Conservation (phyloP, 148 eudicot species). For the Camellia lanceoleosa region DNA sequence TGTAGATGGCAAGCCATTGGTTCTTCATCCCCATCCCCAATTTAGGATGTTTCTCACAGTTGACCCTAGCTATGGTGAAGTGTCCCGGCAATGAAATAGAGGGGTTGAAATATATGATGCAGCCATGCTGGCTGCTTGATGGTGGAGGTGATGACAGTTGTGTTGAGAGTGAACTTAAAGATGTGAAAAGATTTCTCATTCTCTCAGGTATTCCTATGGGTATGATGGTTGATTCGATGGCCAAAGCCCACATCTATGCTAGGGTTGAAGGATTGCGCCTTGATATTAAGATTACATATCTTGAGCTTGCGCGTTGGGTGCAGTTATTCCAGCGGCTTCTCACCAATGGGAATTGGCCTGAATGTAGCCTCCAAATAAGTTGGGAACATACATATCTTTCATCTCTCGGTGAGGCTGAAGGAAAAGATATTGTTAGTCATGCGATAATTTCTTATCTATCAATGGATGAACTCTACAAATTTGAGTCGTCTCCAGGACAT, state of each 20-base stretch:
- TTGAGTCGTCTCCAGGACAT: slow-evolving; percentile 22
- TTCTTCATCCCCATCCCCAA: slow-evolving; percentile 75
- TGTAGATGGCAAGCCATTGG: slow-evolving; percentile 81
- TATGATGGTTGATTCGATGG: slow-evolving; percentile 68
- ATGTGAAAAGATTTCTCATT: slow-evolving; percentile 67
- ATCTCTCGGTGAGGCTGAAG: slow-evolving; percentile 69
- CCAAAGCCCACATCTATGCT: slow-evolving; percentile 78
- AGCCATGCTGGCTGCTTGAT: slow-evolving; percentile 63
- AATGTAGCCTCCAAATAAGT: slow-evolving; percentile 81
- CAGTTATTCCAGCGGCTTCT: slow-evolving; percentile 81
- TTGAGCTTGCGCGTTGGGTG: slow-evolving; percentile 90
- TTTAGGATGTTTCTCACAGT: slow-evolving; percentile 93
- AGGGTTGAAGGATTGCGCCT: slow-evolving; percentile 47
- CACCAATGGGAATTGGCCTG: slow-evolving; percentile 56
- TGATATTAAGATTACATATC: slow-evolving; percentile 57
- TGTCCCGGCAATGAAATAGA: slow-evolving; percentile 98
- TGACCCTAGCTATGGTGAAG: slow-evolving; percentile 81
- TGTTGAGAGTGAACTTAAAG: slow-evolving; percentile 51
- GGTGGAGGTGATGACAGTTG: slow-evolving; percentile 20
- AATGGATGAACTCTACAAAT: slow-evolving; percentile 19
- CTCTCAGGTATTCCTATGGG: slow-evolving; percentile 58
- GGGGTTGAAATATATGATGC: slow-evolving; percentile 90
- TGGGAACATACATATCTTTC: slow-evolving; percentile 95
- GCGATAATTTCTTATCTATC: slow-evolving; percentile 48
- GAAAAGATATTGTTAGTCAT: slow-evolving; percentile 51